Base-by-base conservation (phyloP, 208 protist species). In the Angomonas deanei region DNA sequence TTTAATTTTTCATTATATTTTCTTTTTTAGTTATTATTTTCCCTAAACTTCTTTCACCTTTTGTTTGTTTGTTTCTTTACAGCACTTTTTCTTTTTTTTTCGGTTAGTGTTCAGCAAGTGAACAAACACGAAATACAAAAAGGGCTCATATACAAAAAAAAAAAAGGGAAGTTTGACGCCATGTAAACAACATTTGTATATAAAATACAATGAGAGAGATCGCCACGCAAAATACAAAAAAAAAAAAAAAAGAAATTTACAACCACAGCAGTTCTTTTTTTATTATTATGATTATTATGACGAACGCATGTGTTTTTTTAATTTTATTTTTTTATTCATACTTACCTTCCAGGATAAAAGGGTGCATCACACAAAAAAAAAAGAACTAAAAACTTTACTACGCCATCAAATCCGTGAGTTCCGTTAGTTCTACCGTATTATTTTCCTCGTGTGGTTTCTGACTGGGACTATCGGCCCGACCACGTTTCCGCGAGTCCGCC, bases 231-330 rank as follows among this genome's bases (percentile, higher is more conserved):
- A n/a, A n/a, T n/a, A n/a, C n/a, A n/a, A n/a, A n/a, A n/a, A n/a
- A n/a, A n/a, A n/a, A n/a, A n/a, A n/a, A n/a, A n/a, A n/a, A n/a
- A n/a, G n/a, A n/a, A n/a, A n/a, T n/a, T n/a, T n/a, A n/a, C n/a
- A n/a, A 49, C 2, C n/a, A 49, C 42, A 49, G 13, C 49, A 52
- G 64, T 47, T 66, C 15, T 15, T 52, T 56, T 60, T 59, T 68
- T 71, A 46, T 42, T 27, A 5, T 49, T 72, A n/a, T 58, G 34
- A 2, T 39, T 21, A 39, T 47, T 47, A 47, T 27, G 39, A 17
- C 21, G 1, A 11, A 11, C 24, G 26, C n/a, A 30, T 67, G 13
- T 33, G 21, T 72, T 63, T 63, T 60, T 39, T 2, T 60, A 39
- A 27, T 39, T 60, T 32, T 27, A 50, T 63, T 28, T 56, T 30